phyloP scores from a whole-genome alignment of 2,329 filamentous ascomycete species.

The Huntiella decipiens region DNA sequence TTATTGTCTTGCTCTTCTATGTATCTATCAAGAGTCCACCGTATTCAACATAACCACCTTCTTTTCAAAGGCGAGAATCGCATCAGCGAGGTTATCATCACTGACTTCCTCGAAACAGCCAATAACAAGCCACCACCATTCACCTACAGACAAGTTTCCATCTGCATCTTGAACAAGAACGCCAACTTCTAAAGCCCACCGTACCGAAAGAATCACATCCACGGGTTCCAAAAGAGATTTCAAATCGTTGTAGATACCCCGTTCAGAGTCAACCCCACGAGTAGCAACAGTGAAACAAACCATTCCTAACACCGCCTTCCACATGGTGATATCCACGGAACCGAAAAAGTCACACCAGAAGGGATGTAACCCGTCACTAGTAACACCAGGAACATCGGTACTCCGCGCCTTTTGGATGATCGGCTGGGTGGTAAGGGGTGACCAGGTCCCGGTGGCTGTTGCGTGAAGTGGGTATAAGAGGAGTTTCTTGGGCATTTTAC shows the following conservation, averaged over 20 bases:
- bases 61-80: slow-evolving; percentile 6
- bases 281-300: slow-evolving; percentile 44
- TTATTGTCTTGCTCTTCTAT: background rate
- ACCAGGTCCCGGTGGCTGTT: slow-evolving; percentile 43
- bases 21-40: background rate
- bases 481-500: slow-evolving; percentile 45
- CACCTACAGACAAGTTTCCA: slow-evolving; percentile 24
- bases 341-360: slow-evolving; percentile 57
- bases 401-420: slow-evolving; percentile 20
- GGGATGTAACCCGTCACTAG: slow-evolving; percentile 34
- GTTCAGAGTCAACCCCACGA: slow-evolving; percentile 35
- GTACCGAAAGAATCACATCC: slow-evolving; percentile 38
- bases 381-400: slow-evolving; percentile 24
- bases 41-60: slow-evolving; percentile 10
- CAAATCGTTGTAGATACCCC: slow-evolving; percentile 35
- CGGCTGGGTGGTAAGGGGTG: slow-evolving; percentile 31
- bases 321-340: slow-evolving; percentile 35
- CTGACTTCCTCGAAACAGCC: slow-evolving; percentile 13
- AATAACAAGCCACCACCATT: slow-evolving; percentile 51
- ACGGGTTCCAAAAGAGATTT: slow-evolving; percentile 41
- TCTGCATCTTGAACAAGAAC: slow-evolving; percentile 19
- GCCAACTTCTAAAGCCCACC: slow-evolving; percentile 38
- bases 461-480: slow-evolving; percentile 45
- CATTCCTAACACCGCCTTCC: slow-evolving; percentile 44
- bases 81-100: background rate